Percentiles rank a stretch among this genome's conserved stretches.
phyloP scores from a whole-genome alignment of 306 rosid genomes.

The Cicer arietinum region DNA sequence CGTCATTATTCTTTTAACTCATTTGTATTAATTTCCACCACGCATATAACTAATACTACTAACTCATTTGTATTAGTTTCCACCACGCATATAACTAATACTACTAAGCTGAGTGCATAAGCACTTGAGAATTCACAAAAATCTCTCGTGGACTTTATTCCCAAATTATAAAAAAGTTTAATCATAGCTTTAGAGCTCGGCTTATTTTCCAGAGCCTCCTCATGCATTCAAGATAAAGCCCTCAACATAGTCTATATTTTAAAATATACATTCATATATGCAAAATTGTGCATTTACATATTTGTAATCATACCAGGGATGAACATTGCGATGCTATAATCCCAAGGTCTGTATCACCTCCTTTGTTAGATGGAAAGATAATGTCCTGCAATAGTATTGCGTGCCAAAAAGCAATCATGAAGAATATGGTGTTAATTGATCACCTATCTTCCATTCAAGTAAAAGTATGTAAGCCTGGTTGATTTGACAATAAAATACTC shows the following conservation, averaged over 20 bases:
- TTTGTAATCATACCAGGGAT: slow-evolving; percentile 70
- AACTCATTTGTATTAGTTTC: neutral
- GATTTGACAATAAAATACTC: slow-evolving; percentile 39
- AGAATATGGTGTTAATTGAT: slow-evolving; percentile 5
- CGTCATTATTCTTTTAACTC: neutral
- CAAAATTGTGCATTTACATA: slow-evolving; percentile 32
- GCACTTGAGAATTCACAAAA: neutral
- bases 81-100: neutral
- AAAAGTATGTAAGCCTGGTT: slow-evolving; percentile 21
- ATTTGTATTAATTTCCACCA: neutral
- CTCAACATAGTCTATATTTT: slow-evolving; percentile 27
- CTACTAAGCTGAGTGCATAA: neutral
- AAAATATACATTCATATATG: slow-evolving; percentile 23
- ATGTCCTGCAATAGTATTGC: slow-evolving; percentile 59
- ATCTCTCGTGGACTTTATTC: slow-evolving; percentile 1
- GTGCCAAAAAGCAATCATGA: slow-evolving; percentile 35
- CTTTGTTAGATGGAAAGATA: slow-evolving; percentile 67
- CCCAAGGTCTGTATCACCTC: slow-evolving; percentile 70
- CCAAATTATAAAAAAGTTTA: neutral
- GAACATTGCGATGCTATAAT: slow-evolving; percentile 63
- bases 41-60: neutral
- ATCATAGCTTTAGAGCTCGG: slow-evolving; percentile 9
- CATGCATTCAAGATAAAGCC: slow-evolving; percentile 21
- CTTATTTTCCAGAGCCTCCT: slow-evolving; percentile 10
- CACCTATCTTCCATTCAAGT: slow-evolving; percentile 34